Conservation (phyloP, 331 rosid species). For the Erythrophleum ivorense region DNA sequence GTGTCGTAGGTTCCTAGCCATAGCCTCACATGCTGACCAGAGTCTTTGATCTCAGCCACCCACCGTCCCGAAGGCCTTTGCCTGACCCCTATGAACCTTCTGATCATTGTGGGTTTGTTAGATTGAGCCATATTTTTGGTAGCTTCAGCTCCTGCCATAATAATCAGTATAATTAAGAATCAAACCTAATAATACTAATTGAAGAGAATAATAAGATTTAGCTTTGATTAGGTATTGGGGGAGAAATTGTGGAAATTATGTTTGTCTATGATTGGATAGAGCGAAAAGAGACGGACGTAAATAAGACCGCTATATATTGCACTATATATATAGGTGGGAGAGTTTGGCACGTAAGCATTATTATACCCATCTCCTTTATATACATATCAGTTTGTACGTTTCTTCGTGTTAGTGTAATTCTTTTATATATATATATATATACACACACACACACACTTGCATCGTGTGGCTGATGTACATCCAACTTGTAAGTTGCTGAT, state of each 20-base stretch:
- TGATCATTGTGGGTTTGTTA: constrained; percentile 38
- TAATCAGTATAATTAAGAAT: background rate
- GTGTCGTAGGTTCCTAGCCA: constrained; percentile 96
- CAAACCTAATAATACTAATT: background rate
- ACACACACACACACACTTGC: no score
- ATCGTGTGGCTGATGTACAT: background rate
- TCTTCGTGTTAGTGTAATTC: constrained; percentile 19
- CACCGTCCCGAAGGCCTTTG: constrained; percentile 94
- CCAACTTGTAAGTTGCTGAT: constrained; percentile 40
- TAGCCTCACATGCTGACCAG: constrained; percentile 80
- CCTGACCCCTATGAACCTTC: constrained; percentile 84
- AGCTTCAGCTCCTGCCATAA: constrained; percentile 63
- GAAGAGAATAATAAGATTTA: constrained; percentile 9
- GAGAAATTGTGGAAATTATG: background rate
- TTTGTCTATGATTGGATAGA: constrained; percentile 37
- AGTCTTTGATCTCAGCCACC: constrained; percentile 98
- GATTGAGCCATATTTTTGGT: constrained; percentile 46
- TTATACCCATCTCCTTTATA: constrained; percentile 48
- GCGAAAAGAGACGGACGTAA: constrained; percentile 28
- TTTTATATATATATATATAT: background rate
- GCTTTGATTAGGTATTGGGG: background rate
- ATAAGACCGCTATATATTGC: constrained; percentile 17
- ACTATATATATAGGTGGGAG: constrained; percentile 34
- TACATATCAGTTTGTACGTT: constrained; percentile 38
- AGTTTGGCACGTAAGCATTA: constrained; percentile 32